Conservation (phyloP, 73 alveolate genomes). For the Diophrys appendiculata region DNA sequence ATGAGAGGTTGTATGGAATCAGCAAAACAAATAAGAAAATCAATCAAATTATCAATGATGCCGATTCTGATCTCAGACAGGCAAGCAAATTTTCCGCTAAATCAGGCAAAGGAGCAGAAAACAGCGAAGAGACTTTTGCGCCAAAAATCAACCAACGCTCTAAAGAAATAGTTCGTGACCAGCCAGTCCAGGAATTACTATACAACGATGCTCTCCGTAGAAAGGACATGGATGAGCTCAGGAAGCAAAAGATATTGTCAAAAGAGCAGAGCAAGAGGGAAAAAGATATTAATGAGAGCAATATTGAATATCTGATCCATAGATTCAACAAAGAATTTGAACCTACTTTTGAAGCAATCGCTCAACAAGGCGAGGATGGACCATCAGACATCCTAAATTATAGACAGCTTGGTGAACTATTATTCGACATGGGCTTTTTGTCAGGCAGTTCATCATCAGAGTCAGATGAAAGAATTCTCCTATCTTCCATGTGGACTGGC, state of each 20-base stretch:
- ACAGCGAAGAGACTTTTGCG: not conserved
- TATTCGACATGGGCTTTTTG: conserved; percentile 45
- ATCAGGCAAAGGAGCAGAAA: not conserved
- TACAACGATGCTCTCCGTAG: conserved; percentile 30
- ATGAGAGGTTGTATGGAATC: conserved; percentile 30
- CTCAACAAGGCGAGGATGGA: conserved; percentile 19
- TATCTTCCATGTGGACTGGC: conserved; percentile 51
- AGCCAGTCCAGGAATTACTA: conserved; percentile 30
- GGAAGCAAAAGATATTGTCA: not conserved
- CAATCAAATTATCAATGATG: not conserved
- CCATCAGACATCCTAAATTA: conserved; percentile 24
- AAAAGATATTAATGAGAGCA: conserved; percentile 6
- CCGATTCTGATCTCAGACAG: not conserved
- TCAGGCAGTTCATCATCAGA: conserved; percentile 50
- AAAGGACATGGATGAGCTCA: conserved; percentile 17
- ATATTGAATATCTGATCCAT: conserved; percentile 23
- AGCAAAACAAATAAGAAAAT: conserved; percentile 10
- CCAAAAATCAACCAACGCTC: conserved; percentile 28
- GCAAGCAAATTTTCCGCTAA: not conserved
- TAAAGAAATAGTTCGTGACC: conserved; percentile 17
- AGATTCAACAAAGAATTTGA: conserved; percentile 28
- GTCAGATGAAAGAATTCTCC: conserved; percentile 41
- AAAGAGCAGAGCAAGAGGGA: not conserved
- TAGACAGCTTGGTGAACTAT: conserved; percentile 35
- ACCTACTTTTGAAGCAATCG: conserved; percentile 25